Conservation (phyloP, 2,329 filamentous ascomycete species). For the Verticillium tricorpus region DNA sequence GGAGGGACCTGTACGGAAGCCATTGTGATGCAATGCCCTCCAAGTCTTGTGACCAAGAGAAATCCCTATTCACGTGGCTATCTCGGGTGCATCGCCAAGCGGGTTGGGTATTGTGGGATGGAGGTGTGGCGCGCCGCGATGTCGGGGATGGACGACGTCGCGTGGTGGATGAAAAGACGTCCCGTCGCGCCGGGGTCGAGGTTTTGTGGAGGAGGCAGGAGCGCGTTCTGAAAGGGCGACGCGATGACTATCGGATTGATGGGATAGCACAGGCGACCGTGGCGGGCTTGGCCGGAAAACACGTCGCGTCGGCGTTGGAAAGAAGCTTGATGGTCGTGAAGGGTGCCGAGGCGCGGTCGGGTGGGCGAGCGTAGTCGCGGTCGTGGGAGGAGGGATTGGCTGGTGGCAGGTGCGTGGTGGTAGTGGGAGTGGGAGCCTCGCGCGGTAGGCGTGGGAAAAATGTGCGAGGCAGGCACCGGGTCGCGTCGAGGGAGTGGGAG, state of each 20-base stretch:
- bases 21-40: constrained; percentile 43
- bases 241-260: background rate
- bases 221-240: background rate
- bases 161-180: constrained; percentile 13
- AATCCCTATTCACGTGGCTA: constrained; percentile 12
- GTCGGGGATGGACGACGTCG: constrained; percentile 5
- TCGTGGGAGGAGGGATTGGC: constrained; percentile 13
- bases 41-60: constrained; percentile 11
- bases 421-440: constrained; percentile 13
- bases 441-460: constrained; percentile 34
- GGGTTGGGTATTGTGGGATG: constrained; percentile 5
- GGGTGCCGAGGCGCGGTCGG: constrained; percentile 7
- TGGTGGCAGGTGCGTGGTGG: background rate
- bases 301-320: constrained; percentile 7
- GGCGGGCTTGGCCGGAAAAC: background rate
- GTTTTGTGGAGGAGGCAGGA: constrained; percentile 9
- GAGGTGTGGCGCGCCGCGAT: constrained; percentile 4
- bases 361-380: constrained; percentile 4
- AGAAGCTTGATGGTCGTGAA: background rate
- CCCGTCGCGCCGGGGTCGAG: constrained; percentile 13
- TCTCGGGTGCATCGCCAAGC: constrained; percentile 14
- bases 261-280: background rate
- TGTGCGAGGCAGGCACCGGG: constrained; percentile 30
- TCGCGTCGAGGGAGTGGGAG: constrained; percentile 36
- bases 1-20: constrained; percentile 73